Percentiles rank a stretch among this genome's conserved stretches.
phyloP scores from a whole-genome alignment of 768 basidiomycete species.

The Lactifluus pinguis region DNA sequence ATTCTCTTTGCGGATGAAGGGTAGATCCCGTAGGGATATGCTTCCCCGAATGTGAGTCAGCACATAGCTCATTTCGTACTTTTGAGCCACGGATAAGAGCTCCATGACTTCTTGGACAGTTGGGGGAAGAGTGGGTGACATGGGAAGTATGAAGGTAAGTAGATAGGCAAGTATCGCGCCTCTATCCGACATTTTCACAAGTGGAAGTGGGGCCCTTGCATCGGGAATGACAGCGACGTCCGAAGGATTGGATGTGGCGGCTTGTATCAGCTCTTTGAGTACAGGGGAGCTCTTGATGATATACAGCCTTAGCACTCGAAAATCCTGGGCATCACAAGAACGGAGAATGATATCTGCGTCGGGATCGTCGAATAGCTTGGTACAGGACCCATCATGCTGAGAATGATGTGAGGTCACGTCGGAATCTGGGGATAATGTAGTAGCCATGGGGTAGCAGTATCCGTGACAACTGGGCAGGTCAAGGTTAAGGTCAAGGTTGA shows the following conservation, averaged over 20 bases:
- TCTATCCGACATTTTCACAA: background rate
- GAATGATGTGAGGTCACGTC: background rate
- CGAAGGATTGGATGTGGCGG: background rate
- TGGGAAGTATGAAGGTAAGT: slow-evolving; percentile 3
- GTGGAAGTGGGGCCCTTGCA: background rate
- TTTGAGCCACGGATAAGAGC: background rate
- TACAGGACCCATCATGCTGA: background rate
- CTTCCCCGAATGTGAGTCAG: background rate
- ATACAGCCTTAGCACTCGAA: slow-evolving; percentile 36
- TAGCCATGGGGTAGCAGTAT: background rate
- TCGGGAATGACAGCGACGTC: background rate
- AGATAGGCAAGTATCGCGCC: background rate
- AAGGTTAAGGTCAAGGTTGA: background rate
- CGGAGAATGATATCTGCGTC: slow-evolving; percentile 22
- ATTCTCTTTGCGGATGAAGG: background rate
- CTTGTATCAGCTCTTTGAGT: slow-evolving; percentile 20
- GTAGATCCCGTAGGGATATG: background rate
- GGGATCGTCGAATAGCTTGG: background rate
- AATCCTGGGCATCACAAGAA: slow-evolving; percentile 34
- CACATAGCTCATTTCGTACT: background rate
- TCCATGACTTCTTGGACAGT: background rate
- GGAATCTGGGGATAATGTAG: background rate
- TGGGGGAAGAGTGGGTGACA: background rate
- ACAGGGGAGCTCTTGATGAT: slow-evolving; percentile 35
- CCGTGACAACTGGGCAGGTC: background rate